These are phyloP conservation scores for Thielaviopsis ethacetica DNA, from an alignment of 2,329 filamentous ascomycete species.

Conservation along the genomic window DNA sequence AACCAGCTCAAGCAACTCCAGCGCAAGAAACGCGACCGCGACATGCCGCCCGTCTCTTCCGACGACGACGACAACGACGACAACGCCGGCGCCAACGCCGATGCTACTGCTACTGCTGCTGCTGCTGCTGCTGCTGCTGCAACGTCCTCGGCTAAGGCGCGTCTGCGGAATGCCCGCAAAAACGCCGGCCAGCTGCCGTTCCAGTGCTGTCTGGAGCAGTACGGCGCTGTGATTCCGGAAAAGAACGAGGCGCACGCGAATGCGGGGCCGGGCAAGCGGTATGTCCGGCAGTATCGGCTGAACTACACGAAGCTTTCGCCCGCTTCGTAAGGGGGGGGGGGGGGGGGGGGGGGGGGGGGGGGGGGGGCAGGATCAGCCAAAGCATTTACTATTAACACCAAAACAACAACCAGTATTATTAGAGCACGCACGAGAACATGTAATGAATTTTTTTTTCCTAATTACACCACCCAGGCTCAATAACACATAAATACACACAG, in stretches of 20 bases:
- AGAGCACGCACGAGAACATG: too few relatives aligned
- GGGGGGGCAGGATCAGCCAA: too few relatives aligned
- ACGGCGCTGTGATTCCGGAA: slow-evolving; percentile 37
- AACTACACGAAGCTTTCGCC: slow-evolving; percentile 26
- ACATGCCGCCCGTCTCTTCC: slow-evolving; percentile 24
- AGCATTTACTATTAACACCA: too few relatives aligned
- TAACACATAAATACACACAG: too few relatives aligned
- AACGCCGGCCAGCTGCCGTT: slow-evolving; percentile 31
- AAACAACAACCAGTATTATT: too few relatives aligned
- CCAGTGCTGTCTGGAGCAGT: slow-evolving; percentile 54
- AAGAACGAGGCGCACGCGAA: slow-evolving; percentile 26
- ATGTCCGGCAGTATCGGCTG: slow-evolving; percentile 47
- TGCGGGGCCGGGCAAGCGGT: slow-evolving; percentile 30
- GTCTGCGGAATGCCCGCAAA: background rate
- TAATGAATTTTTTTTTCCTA: too few relatives aligned
- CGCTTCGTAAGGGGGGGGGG: too few relatives aligned
- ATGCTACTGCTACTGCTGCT: background rate
- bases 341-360: too few relatives aligned
- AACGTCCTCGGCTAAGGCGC: background rate
- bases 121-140: too few relatives aligned
- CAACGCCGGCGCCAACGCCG: background rate
- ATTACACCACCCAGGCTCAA: too few relatives aligned
- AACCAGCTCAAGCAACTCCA: slow-evolving; percentile 15
- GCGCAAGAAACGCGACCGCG: slow-evolving; percentile 12
- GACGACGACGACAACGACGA: slow-evolving; percentile 17